These are phyloP conservation scores for Rossbeevera mucosa DNA, from an alignment of 768 basidiomycete genomes.

Conservation along the genomic window DNA sequence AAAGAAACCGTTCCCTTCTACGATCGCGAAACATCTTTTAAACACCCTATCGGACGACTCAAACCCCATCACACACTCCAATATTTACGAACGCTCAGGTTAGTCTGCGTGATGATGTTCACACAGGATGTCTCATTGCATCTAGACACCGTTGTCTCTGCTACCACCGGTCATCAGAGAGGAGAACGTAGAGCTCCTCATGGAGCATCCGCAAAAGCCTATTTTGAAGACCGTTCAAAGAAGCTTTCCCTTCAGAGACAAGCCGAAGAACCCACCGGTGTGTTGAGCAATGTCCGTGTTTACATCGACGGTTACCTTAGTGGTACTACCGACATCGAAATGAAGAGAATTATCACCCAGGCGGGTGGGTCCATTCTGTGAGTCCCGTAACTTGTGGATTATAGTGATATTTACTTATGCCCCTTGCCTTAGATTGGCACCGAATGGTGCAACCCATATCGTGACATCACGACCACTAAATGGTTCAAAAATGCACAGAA, in stretches of 20 bases:
- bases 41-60: conserved; percentile 55
- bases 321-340: conserved; percentile 74
- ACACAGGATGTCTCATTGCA: neutral
- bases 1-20: conserved; percentile 36
- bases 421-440: conserved; percentile 38
- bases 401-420: neutral
- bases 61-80: conserved; percentile 78
- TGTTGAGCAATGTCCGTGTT: conserved; percentile 45
- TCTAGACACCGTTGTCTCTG: conserved; percentile 56
- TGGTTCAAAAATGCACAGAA: conserved; percentile 65
- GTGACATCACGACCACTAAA: conserved; percentile 68
- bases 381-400: conserved; percentile 14
- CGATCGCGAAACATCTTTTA: conserved; percentile 58
- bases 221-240: conserved; percentile 39
- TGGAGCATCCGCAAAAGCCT: conserved; percentile 29
- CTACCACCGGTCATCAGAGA: conserved; percentile 66
- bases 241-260: conserved; percentile 40
- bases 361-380: conserved; percentile 69
- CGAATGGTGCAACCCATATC: conserved; percentile 72
- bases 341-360: conserved; percentile 61
- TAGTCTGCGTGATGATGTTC: conserved; percentile 9
- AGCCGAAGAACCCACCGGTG: conserved; percentile 16
- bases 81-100: conserved; percentile 61
- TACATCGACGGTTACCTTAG: conserved; percentile 70
- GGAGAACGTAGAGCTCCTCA: conserved; percentile 39